These are phyloP conservation scores for Aspergillus texensis DNA, from an alignment of 2,329 filamentous ascomycete species.

Conservation along the genomic window DNA sequence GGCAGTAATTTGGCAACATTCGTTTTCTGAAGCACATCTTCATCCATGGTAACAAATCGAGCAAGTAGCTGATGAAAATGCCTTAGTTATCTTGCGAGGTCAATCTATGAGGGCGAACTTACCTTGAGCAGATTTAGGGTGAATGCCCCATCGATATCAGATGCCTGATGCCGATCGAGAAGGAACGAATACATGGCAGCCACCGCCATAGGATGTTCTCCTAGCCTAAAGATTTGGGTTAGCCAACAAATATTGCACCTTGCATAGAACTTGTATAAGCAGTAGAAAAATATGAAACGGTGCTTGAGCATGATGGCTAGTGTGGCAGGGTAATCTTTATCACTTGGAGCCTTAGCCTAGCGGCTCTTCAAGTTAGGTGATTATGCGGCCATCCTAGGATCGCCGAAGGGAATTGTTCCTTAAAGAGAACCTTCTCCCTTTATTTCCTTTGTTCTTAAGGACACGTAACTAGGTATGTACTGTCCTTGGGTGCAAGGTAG, in stretches of 20 bases:
- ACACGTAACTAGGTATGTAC: conserved; percentile 12
- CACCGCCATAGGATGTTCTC: conserved; percentile 52
- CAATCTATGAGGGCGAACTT: conserved; percentile 15
- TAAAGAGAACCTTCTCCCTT: neutral
- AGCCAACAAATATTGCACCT: conserved; percentile 25
- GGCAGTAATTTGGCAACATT: conserved; percentile 62
- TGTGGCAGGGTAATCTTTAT: neutral
- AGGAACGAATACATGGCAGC: conserved; percentile 53
- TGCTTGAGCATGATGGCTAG: neutral
- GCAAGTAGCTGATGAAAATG: conserved; percentile 50
- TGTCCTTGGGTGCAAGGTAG: conserved; percentile 14
- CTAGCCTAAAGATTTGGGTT: conserved; percentile 44
- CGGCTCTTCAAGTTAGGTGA: conserved; percentile 4
- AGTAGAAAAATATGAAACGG: neutral
- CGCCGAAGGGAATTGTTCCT: neutral
- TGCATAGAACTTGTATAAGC: neutral
- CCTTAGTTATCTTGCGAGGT: conserved; percentile 25
- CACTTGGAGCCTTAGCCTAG: neutral
- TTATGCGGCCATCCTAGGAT: conserved; percentile 9
- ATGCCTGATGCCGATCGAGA: conserved; percentile 51
- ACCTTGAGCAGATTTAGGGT: conserved; percentile 51
- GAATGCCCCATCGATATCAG: conserved; percentile 50
- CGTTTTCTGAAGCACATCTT: conserved; percentile 60
- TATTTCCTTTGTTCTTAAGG: conserved; percentile 6
- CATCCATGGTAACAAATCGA: conserved; percentile 60